Conservation (phyloP, 208 protist species). For the Leishmania lainsoni region DNA sequence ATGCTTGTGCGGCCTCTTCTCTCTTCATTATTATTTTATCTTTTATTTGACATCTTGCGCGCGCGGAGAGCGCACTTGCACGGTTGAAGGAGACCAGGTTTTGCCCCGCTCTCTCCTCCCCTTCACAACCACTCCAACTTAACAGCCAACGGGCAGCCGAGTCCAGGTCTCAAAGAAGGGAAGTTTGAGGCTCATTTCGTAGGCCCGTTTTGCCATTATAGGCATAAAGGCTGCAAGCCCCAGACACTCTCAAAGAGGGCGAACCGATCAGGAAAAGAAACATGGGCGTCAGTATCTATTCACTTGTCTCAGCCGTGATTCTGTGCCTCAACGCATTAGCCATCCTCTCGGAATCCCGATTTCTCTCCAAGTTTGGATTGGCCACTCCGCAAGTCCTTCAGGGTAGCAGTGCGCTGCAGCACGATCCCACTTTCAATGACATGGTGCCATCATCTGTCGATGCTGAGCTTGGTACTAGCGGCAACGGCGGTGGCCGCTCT, state of each 20-base stretch:
- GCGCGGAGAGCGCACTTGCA: background rate
- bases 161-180: background rate
- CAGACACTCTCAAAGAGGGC: background rate
- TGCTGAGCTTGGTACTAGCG: background rate
- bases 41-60: background rate
- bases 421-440: conserved; percentile 29
- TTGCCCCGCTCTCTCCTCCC: too few species aligned
- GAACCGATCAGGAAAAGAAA: background rate
- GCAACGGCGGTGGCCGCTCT: conserved; percentile 7
- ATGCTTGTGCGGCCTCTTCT: background rate
- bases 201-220: background rate
- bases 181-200: background rate
- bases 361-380: conserved; percentile 78
- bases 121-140: background rate
- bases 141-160: background rate
- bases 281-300: conserved; percentile 82
- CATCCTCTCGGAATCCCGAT: conserved; percentile 85
- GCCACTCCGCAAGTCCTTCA: conserved; percentile 35
- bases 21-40: background rate
- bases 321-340: conserved; percentile 80
- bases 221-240: background rate
- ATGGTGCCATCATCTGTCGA: conserved; percentile 28
- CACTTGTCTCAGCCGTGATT: conserved; percentile 51
- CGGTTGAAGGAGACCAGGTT: background rate
- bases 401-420: conserved; percentile 2